These are phyloP conservation scores for Podospora appendiculata DNA, from an alignment of 495 filamentous ascomycete species.

Conservation along the genomic window DNA sequence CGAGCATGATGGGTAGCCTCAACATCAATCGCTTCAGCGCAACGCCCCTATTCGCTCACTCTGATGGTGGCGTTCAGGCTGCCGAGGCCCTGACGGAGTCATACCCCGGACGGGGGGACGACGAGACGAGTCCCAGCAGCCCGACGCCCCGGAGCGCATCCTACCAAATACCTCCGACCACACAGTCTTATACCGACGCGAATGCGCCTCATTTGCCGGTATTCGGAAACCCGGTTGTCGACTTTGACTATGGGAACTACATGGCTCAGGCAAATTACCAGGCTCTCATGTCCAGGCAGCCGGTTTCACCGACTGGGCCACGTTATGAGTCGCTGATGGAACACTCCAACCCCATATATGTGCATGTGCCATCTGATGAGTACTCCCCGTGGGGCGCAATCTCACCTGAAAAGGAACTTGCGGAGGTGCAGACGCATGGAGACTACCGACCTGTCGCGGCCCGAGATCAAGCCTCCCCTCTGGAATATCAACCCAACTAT, in stretches of 20 bases:
- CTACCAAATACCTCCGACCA: background rate
- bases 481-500: background rate
- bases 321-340: conserved; percentile 18
- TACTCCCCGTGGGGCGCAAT: background rate
- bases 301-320: background rate
- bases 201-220: conserved; percentile 1
- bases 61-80: conserved; percentile 25
- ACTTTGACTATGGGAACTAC: conserved; percentile 21
- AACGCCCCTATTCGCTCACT: conserved; percentile 18
- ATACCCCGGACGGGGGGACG: conserved; percentile 3
- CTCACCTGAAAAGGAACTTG: conserved; percentile 10
- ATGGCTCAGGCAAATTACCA: conserved; percentile 16
- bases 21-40: conserved; percentile 19
- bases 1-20: background rate
- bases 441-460: background rate
- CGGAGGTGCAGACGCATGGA: background rate
- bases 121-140: background rate
- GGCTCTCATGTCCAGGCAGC: conserved; percentile 4
- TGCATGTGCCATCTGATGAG: too few species aligned
- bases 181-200: background rate
- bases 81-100: conserved; percentile 23
- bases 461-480: background rate
- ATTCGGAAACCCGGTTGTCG: conserved; percentile 4
- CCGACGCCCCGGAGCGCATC: background rate
- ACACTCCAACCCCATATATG: conserved; percentile 10